Evolutionary conservation across 306 rosid species (phyloP).

Genomic region (Elaeagnus macrophylla): DNA sequence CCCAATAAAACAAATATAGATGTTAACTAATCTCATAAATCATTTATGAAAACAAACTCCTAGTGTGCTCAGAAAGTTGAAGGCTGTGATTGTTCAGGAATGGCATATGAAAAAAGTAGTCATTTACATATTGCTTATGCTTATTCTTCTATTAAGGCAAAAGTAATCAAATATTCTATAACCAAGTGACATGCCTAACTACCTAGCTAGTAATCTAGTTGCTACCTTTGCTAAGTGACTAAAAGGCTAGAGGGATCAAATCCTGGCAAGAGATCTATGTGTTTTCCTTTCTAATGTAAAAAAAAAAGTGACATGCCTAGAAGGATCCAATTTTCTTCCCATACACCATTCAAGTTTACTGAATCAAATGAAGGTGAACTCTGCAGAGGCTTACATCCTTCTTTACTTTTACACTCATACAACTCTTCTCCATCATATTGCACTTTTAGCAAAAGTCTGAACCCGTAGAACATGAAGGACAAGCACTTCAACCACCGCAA

Average conservation of each 20-base stretch:
- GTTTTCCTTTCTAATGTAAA: too few species aligned
- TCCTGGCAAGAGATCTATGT: too few species aligned
- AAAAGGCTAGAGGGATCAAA: too few species aligned
- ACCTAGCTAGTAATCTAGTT: too few species aligned
- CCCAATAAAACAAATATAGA: too few species aligned
- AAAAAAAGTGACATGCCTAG: too few species aligned
- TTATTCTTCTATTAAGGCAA: conserved; percentile 54
- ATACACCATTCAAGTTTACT: conserved; percentile 64
- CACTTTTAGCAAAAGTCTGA: conserved; percentile 73
- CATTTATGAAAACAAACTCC: too few species aligned
- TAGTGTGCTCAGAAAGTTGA: too few species aligned
- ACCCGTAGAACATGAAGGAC: conserved; percentile 86
- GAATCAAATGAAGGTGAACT: conserved; percentile 68
- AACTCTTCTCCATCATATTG: conserved; percentile 76
- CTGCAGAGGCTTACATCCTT: conserved; percentile 68
- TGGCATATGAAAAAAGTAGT: too few species aligned
- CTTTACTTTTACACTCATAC: conserved; percentile 59
- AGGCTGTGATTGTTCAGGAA: too few species aligned
- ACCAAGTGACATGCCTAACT: conserved; percentile 61
- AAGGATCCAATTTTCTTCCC: conserved; percentile 65
- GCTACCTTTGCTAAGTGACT: too few species aligned
- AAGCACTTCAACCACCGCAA: conserved; percentile 80
- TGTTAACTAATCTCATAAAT: too few species aligned
- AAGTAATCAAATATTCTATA: conserved; percentile 63
- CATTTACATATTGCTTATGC: conserved; percentile 26